Base-by-base conservation (phyloP, 495 filamentous ascomycete genomes). In the Talaromyces stipitatus region DNA sequence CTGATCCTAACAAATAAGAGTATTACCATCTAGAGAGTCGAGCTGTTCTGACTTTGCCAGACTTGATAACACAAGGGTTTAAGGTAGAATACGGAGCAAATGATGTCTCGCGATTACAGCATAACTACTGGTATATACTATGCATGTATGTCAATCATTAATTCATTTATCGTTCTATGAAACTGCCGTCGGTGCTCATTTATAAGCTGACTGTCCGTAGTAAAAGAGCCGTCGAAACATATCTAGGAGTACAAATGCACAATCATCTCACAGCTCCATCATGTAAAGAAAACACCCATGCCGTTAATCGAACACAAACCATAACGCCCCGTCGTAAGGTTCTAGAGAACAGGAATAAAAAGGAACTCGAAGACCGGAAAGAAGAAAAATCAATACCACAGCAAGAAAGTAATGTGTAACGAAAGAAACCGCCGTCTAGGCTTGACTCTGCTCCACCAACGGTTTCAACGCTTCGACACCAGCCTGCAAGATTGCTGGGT, bases 381-480 rank as follows among this genome's bases (percentile, higher is more conserved):
- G 50, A 55, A 30, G 36, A 24, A 59, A 36, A 28, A 9, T n/a
- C 5, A 14, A 45, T 4, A 45, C n/a, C 30, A 32, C 8, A 3
- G 30, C 30, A 32, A 4, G 30, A 11, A 18, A 16, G 24, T 24
- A 23, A 18, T 2, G 12, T 14, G n/a, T 24, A n/a, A 54, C 20
- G 29, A 26, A 53, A 53, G 50, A 53, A 16, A 41, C 16, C 16
- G n/a, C n/a, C n/a, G 50, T 29, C 23, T 16, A 55, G 11, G 54
- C 28, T 58, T 22, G 29, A 22, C 33, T 57, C 45, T 72, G 65
- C 59, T 75, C 72, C 38, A 87, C 69, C 56, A 89, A 61, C 26
- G 74, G 66, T 64, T 87, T 85, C 60, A 89, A 67, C 3, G 81
- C 80, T 63, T 86, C 77, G 12, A 88, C 78, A 0, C 81, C 81